Percentiles rank a stretch among this genome's conserved stretches.
phyloP scores from a whole-genome alignment of 2,329 filamentous ascomycete species.

The Xylaria sp. region DNA sequence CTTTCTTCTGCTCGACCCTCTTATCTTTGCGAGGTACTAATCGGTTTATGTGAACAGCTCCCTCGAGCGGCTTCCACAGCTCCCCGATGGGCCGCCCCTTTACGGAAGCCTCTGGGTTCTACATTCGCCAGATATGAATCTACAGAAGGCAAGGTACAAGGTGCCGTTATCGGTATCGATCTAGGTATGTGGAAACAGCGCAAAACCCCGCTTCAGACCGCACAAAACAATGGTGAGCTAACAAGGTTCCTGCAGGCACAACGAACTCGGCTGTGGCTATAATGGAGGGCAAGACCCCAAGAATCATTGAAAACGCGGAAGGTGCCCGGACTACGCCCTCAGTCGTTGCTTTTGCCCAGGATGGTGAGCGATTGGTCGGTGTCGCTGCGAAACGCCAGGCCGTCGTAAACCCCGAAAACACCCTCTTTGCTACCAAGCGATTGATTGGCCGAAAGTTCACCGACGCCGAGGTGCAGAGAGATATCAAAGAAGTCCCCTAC shows the following conservation, averaged over 20 bases:
- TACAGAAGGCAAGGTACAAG: conserved; percentile 87
- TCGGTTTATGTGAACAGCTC: conserved; percentile 58
- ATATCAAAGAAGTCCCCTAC: conserved; percentile 97
- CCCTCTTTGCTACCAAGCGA: conserved; percentile 97
- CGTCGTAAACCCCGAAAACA: conserved; percentile 98
- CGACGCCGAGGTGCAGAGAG: conserved; percentile 91
- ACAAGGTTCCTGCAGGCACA: conserved; percentile 62
- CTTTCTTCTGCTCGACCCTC: background rate
- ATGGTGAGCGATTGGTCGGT: conserved; percentile 95
- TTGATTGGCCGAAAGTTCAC: conserved; percentile 97
- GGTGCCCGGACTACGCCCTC: conserved; percentile 92
- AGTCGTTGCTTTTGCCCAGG: conserved; percentile 92
- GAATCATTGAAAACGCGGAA: conserved; percentile 98
- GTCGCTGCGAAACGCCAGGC: conserved; percentile 97
- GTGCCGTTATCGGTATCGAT: conserved; percentile 97
- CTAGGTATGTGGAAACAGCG: conserved; percentile 68
- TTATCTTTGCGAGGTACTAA: too few relatives aligned
- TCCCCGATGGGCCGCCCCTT: conserved; percentile 69
- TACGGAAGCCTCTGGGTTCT: conserved; percentile 73
- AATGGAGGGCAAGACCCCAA: conserved; percentile 95
- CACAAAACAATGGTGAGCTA: background rate
- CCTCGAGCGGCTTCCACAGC: conserved; percentile 75
- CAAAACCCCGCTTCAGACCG: too few relatives aligned
- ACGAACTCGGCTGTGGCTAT: conserved; percentile 97
- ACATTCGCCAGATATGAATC: conserved; percentile 81